A percentile compares a stretch with the other conserved stretches of the same genome.
Conservation (phyloP, 164 flowering plant species). For the Euptelea pleiosperma region DNA sequence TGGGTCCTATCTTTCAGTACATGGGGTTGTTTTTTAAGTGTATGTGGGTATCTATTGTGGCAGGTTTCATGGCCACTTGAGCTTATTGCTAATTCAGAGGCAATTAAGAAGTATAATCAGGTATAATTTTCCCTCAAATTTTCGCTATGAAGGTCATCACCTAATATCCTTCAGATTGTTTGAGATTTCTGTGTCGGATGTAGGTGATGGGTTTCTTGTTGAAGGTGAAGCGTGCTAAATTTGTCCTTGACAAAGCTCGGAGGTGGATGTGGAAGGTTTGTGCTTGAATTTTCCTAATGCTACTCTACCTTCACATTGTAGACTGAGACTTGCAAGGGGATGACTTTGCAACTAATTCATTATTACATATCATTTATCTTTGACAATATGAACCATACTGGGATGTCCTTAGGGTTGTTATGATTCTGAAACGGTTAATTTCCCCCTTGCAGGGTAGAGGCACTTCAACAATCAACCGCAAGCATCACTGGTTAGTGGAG, state of each 20-base stretch:
- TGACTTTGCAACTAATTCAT: too few relatives aligned
- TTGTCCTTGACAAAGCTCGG: constrained; percentile 89
- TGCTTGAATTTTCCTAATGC: not conserved
- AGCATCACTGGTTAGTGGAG: constrained; percentile 85
- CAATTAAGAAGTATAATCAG: constrained; percentile 92
- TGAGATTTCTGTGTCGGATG: constrained; percentile 10
- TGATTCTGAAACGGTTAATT: not conserved
- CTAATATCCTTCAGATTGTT: not conserved
- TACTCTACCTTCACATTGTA: not conserved
- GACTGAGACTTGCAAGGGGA: too few relatives aligned
- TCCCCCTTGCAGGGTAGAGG: constrained; percentile 53
- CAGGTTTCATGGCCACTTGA: constrained; percentile 99
- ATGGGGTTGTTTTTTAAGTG: not conserved
- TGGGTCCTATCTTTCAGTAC: not conserved
- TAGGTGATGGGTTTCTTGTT: constrained; percentile 89
- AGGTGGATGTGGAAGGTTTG: constrained; percentile 98
- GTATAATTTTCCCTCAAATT: constrained; percentile 32
- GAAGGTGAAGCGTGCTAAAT: constrained; percentile 96
- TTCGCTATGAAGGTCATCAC: not conserved
- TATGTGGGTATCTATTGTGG: constrained; percentile 8
- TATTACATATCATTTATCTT: not conserved
- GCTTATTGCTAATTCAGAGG: constrained; percentile 81
- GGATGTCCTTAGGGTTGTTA: not conserved
- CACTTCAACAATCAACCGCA: constrained; percentile 37
- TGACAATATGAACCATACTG: not conserved